phyloP scores from a whole-genome alignment of 345 rosid species.

The Triadica sebifera region DNA sequence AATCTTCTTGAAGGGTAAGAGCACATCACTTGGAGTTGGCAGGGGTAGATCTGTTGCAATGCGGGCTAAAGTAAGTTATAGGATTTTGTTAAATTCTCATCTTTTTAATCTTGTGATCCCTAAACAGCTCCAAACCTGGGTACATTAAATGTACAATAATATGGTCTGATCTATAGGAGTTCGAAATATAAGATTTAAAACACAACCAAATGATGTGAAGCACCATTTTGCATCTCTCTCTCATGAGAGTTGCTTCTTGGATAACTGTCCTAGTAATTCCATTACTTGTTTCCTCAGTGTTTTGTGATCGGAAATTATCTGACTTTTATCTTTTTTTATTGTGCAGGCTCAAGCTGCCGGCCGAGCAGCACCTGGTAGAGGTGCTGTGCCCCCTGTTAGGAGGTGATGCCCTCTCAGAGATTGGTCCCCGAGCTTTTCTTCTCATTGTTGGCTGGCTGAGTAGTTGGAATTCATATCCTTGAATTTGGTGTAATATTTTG shows the following conservation, averaged over 20 bases:
- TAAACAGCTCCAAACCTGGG: too few species aligned
- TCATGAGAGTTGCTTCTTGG: too few species aligned
- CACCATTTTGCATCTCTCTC: background rate
- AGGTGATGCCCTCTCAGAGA: constrained; percentile 35
- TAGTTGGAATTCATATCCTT: constrained; percentile 7
- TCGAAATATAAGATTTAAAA: background rate
- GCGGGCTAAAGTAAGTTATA: constrained; percentile 86
- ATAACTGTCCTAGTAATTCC: too few species aligned
- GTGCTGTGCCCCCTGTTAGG: constrained; percentile 69
- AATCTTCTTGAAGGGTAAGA: constrained; percentile 67
- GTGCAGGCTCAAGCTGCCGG: constrained; percentile 74
- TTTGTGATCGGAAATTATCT: background rate
- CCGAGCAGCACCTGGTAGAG: constrained; percentile 70
- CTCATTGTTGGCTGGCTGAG: background rate
- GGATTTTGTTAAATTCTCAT: background rate
- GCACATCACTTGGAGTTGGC: constrained; percentile 85
- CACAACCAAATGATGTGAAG: background rate
- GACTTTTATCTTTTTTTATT: background rate
- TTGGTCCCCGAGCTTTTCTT: background rate
- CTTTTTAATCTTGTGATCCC: background rate
- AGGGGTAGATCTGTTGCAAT: constrained; percentile 89
- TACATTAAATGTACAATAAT: too few species aligned
- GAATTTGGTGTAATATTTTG: constrained; percentile 3
- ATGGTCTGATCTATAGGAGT: background rate
- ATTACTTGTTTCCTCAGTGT: background rate